phyloP scores from a whole-genome alignment of 2,329 filamentous ascomycete genomes.

The Hortaea werneckii region DNA sequence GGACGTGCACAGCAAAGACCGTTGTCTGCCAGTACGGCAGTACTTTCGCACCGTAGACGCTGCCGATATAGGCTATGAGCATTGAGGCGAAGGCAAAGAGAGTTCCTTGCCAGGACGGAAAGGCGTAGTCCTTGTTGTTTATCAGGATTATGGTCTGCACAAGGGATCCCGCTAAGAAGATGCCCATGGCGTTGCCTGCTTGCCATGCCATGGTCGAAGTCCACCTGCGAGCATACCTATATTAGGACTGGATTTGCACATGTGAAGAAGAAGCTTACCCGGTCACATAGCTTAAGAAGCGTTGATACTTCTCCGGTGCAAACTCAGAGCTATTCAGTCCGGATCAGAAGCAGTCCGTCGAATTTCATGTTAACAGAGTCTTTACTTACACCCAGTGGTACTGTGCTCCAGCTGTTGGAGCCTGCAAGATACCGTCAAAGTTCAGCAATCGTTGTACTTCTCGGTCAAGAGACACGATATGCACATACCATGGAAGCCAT shows the following conservation, averaged over 20 bases:
- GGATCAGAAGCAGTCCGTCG: no score
- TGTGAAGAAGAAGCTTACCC: conserved; percentile 16
- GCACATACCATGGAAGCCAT: conserved; percentile 5
- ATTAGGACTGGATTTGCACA: background rate
- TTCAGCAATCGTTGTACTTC: no score
- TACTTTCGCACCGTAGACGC: conserved; percentile 1
- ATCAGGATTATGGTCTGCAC: conserved; percentile 22
- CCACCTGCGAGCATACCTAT: conserved; percentile 7
- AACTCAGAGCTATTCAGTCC: conserved; percentile 7
- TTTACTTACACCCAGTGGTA: background rate
- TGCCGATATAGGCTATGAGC: background rate
- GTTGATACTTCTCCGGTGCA: conserved; percentile 24
- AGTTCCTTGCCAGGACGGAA: conserved; percentile 38
- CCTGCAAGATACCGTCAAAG: no score
- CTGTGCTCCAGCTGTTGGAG: background rate
- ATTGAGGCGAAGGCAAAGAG: conserved; percentile 23
- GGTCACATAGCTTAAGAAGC: conserved; percentile 30
- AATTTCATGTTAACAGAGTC: no score
- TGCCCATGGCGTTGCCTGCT: conserved; percentile 12
- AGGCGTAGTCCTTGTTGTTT: conserved; percentile 32
- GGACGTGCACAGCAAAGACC: conserved; percentile 3
- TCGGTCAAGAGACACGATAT: no score
- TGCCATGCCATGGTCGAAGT: conserved; percentile 13
- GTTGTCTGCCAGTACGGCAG: conserved; percentile 5
- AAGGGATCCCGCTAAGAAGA: conserved; percentile 12